phyloP scores from a whole-genome alignment of 768 basidiomycete species.

The Russula lepida region DNA sequence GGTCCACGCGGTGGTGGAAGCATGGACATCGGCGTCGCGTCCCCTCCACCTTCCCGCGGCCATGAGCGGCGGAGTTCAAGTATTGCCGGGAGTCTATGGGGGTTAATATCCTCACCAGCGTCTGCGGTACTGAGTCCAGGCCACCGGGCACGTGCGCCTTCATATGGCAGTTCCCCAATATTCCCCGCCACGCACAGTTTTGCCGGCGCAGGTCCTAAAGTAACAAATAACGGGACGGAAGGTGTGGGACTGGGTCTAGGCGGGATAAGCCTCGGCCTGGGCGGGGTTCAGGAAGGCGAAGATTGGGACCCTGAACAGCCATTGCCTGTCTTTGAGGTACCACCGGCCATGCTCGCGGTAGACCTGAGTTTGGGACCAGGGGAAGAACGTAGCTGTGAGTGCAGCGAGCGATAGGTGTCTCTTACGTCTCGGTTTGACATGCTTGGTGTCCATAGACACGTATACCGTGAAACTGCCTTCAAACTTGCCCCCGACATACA shows the following conservation, averaged over 20 bases:
- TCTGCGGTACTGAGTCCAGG: slow-evolving; percentile 17
- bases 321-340: slow-evolving; percentile 79
- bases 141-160: slow-evolving; percentile 24
- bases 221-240: slow-evolving; percentile 6
- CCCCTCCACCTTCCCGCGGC: slow-evolving; percentile 25
- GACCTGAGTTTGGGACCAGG: slow-evolving; percentile 79
- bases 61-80: slow-evolving; percentile 44
- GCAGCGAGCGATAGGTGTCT: background rate
- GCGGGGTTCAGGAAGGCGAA: slow-evolving; percentile 27
- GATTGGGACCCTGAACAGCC: slow-evolving; percentile 54
- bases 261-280: slow-evolving; percentile 20
- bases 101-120: slow-evolving; percentile 28
- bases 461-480: slow-evolving; percentile 72
- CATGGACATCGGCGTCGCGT: slow-evolving; percentile 63
- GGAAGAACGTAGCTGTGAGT: slow-evolving; percentile 75
- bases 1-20: slow-evolving; percentile 61
- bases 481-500: slow-evolving; percentile 83
- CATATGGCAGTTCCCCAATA: slow-evolving; percentile 13
- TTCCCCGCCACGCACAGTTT: slow-evolving; percentile 12
- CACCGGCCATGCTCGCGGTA: slow-evolving; percentile 82
- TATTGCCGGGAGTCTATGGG: slow-evolving; percentile 41
- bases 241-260: slow-evolving; percentile 30
- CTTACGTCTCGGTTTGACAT: slow-evolving; percentile 1
- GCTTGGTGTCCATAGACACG: slow-evolving; percentile 44
- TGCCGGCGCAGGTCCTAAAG: slow-evolving; percentile 9